phyloP scores from a whole-genome alignment of 129 eudicot species.

The Lonicera japonica region DNA sequence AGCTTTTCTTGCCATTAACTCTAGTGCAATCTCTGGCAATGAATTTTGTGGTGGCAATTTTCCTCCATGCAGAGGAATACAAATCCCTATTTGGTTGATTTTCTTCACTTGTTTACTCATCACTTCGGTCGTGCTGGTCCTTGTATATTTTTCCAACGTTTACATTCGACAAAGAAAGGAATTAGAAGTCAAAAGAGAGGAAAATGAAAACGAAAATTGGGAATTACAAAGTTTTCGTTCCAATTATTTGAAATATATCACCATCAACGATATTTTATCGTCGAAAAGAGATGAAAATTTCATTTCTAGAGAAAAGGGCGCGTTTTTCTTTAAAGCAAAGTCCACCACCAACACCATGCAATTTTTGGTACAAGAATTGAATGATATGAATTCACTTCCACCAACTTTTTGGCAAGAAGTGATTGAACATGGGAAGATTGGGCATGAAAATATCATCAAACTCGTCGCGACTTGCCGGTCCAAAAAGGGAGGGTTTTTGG shows the following conservation, averaged over 20 bases:
- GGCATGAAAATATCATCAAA: conserved; percentile 47
- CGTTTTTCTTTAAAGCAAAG: conserved; percentile 23
- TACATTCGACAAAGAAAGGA: conserved; percentile 22
- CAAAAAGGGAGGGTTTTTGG: conserved; percentile 49
- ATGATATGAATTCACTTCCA: conserved; percentile 16
- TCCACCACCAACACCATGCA: not conserved
- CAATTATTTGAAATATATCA: conserved; percentile 23
- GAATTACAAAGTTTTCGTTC: conserved; percentile 40
- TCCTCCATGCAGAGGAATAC: conserved; percentile 46
- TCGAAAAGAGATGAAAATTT: not conserved
- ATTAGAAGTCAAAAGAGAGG: conserved; percentile 19
- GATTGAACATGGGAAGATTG: conserved; percentile 29
- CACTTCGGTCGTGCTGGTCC: not conserved
- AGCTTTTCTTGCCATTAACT: conserved; percentile 63
- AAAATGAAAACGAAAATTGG: conserved; percentile 57
- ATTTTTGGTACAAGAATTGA: conserved; percentile 34
- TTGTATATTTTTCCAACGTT: conserved; percentile 18
- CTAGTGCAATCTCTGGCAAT: conserved; percentile 53
- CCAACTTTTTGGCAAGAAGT: conserved; percentile 19
- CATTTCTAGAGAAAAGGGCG: conserved; percentile 13
- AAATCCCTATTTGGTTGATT: conserved; percentile 30
- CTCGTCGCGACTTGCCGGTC: conserved; percentile 46
- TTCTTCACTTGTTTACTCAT: conserved; percentile 1
- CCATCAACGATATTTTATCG: conserved; percentile 34
- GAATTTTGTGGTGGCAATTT: conserved; percentile 56